A percentile compares a stretch with the other conserved stretches of the same genome.
Evolutionary conservation across 2,329 filamentous ascomycete species (phyloP).

Genomic region (Thelonectria rubi): DNA sequence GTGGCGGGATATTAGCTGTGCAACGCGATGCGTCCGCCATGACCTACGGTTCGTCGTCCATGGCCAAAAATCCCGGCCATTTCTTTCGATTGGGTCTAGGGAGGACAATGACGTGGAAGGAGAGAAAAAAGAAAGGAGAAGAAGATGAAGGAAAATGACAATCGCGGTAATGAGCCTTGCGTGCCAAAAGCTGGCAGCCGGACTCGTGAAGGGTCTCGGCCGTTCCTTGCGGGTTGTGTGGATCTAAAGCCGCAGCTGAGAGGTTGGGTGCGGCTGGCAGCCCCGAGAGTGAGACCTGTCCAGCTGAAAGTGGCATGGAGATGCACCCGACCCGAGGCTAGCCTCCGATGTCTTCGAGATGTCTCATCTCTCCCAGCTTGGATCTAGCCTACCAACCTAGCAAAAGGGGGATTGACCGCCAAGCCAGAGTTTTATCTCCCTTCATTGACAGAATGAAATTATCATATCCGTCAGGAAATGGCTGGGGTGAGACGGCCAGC

Average conservation of each 20-base stretch:
- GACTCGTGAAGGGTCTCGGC: slow-evolving; percentile 12
- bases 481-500: slow-evolving; percentile 6
- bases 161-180: slow-evolving; percentile 13
- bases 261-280: slow-evolving; percentile 7
- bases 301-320: slow-evolving; percentile 30
- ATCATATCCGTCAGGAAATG: background rate
- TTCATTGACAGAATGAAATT: background rate
- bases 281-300: slow-evolving; percentile 17
- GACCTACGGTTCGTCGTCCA: background rate
- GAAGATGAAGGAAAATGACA: background rate
- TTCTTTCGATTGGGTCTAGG: background rate
- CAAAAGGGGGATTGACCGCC: background rate
- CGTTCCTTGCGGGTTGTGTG: slow-evolving; percentile 20
- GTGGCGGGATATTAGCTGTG: background rate
- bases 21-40: background rate
- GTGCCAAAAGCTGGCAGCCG: background rate
- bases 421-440: background rate
- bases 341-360: background rate
- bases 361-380: background rate
- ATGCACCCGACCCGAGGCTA: slow-evolving; percentile 6
- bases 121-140: background rate
- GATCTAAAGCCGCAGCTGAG: slow-evolving; percentile 9
- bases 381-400: background rate
- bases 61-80: background rate
- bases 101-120: slow-evolving; percentile 12